phyloP scores from a whole-genome alignment of 1,284 basidiomycete species.

The Fistulinella cinereoalba region DNA sequence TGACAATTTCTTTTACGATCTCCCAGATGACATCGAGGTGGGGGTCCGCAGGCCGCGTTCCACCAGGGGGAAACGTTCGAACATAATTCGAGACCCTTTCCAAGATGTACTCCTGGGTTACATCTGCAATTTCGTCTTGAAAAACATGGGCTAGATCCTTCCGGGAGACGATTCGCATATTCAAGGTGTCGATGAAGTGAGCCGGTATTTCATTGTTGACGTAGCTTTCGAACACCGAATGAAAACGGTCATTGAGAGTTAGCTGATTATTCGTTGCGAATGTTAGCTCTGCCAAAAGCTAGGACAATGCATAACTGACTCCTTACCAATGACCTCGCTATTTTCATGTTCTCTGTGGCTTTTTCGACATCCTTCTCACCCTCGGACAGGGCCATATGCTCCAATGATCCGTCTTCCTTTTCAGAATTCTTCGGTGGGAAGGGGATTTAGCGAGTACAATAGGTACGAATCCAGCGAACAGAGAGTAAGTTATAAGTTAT shows the following conservation, averaged over 20 bases:
- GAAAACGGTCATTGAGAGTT: conserved; percentile 1
- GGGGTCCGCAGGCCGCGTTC: conserved; percentile 3
- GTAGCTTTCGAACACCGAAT: conserved; percentile 9
- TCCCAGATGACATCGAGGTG: neutral
- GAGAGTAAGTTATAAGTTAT: too few species aligned
- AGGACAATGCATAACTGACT: neutral
- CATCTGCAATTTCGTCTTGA: neutral
- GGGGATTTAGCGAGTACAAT: too few species aligned
- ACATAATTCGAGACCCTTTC: neutral
- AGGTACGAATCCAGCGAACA: too few species aligned
- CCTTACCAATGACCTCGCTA: neutral
- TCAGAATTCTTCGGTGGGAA: too few species aligned
- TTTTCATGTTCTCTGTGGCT: too few species aligned
- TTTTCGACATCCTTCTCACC: too few species aligned
- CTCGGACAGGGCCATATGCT: too few species aligned
- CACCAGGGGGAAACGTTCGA: neutral
- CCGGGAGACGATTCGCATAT: conserved; percentile 8
- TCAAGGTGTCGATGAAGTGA: conserved; percentile 11
- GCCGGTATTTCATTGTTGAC: conserved; percentile 13
- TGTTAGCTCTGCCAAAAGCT: neutral
- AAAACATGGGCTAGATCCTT: conserved; percentile 1
- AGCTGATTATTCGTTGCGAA: neutral
- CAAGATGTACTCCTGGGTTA: conserved; percentile 1
- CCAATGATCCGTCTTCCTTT: too few species aligned
- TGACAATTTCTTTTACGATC: conserved; percentile 11